Percentiles rank a stretch among this genome's conserved stretches.
Conservation (phyloP, 371 early-diverging fungal genomes). For the Mucor racemosus region DNA sequence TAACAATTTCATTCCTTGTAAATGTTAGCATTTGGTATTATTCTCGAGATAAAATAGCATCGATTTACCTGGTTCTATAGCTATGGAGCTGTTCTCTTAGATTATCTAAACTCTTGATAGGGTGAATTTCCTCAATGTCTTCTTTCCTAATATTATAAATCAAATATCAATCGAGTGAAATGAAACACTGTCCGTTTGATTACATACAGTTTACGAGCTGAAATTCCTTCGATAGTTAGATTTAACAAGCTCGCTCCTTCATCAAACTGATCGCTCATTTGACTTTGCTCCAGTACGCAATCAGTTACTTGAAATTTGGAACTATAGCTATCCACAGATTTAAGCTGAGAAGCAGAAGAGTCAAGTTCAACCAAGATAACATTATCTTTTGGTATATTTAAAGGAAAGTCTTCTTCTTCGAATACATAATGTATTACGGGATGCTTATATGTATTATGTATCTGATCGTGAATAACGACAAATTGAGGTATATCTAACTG, state of each 20-base stretch:
- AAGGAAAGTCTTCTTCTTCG: slow-evolving; percentile 56
- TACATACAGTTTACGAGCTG: slow-evolving; percentile 45
- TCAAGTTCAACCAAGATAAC: slow-evolving; percentile 56
- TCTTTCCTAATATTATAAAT: slow-evolving; percentile 25
- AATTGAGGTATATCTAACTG: slow-evolving; percentile 52
- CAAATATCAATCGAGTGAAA: background rate
- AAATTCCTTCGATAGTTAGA: slow-evolving; percentile 48
- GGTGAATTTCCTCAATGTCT: slow-evolving; percentile 34
- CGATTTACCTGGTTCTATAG: slow-evolving; percentile 33
- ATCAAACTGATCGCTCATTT: slow-evolving; percentile 42
- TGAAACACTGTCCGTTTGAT: background rate
- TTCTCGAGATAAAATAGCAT: background rate
- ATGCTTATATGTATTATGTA: slow-evolving; percentile 52
- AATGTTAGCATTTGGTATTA: background rate
- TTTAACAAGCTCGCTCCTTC: slow-evolving; percentile 33
- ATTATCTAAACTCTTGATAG: slow-evolving; percentile 35
- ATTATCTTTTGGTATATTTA: slow-evolving; percentile 49
- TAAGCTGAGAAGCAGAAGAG: slow-evolving; percentile 39
- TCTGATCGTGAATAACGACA: slow-evolving; percentile 57
- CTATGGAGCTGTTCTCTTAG: slow-evolving; percentile 39
- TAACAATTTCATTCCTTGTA: slow-evolving; percentile 8
- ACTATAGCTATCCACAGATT: slow-evolving; percentile 48
- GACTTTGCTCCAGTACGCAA: slow-evolving; percentile 48
- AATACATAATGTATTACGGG: slow-evolving; percentile 62
- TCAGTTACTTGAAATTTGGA: slow-evolving; percentile 58